Evolutionary conservation across 352 stramenopile species (phyloP).

Genomic region (Phytophthora podocarpi): DNA sequence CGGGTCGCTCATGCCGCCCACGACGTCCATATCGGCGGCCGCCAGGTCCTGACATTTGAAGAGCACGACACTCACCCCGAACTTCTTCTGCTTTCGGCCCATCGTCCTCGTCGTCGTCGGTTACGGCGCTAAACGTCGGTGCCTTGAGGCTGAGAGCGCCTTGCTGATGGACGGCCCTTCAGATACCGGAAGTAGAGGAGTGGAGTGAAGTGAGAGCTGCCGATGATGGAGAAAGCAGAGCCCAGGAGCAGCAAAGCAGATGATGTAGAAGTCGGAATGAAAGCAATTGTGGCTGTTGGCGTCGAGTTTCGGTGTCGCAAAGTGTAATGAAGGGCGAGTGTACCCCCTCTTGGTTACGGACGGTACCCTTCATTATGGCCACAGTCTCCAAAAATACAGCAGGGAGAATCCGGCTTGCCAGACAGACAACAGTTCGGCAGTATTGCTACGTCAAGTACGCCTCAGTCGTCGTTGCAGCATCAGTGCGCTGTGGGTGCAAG

Average conservation of each 20-base stretch:
- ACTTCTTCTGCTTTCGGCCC: slow-evolving; percentile 39
- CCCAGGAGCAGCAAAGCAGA: slow-evolving; percentile 5
- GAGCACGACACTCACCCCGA: slow-evolving; percentile 58
- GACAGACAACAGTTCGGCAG: too few species aligned
- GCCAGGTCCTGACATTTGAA: slow-evolving; percentile 69
- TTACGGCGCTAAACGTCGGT: not conserved
- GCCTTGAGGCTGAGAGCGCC: not conserved
- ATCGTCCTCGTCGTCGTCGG: slow-evolving; percentile 7
- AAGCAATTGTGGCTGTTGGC: slow-evolving; percentile 6
- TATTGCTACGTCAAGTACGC: too few species aligned
- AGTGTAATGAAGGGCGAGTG: slow-evolving; percentile 6
- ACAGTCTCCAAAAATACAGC: slow-evolving; percentile 10
- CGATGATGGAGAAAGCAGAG: not conserved
- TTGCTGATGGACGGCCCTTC: not conserved
- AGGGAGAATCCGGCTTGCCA: too few species aligned
- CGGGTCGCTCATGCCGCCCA: slow-evolving; percentile 75
- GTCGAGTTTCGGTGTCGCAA: slow-evolving; percentile 23
- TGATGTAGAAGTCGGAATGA: slow-evolving; percentile 35
- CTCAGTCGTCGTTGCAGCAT: too few species aligned
- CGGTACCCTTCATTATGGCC: slow-evolving; percentile 8
- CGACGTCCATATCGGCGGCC: slow-evolving; percentile 50
- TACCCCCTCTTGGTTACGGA: slow-evolving; percentile 8
- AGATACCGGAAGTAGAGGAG: not conserved
- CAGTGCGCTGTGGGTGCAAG: too few species aligned
- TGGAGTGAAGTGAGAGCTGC: too few species aligned